phyloP scores from a whole-genome alignment of 1,284 basidiomycete species.

The Tilletia indica region DNA sequence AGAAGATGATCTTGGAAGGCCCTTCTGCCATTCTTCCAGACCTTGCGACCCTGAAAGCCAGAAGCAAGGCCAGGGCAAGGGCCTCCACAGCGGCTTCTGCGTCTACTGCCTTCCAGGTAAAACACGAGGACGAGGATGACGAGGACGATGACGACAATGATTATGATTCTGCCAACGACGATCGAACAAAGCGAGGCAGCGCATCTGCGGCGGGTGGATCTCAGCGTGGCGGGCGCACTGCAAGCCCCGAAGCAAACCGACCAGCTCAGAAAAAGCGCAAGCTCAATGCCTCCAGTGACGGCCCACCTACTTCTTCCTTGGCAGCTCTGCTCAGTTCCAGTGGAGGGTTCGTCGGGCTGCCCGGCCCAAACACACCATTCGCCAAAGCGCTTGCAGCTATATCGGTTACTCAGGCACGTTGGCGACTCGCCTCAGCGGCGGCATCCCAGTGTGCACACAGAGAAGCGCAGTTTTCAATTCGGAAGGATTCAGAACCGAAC shows the following conservation, averaged over 20 bases:
- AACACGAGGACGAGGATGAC: not conserved
- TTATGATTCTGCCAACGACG: not conserved
- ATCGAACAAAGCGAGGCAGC: not conserved
- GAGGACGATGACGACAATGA: not conserved
- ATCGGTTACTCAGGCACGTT: not conserved
- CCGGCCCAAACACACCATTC: not conserved
- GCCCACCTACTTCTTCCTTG: not conserved
- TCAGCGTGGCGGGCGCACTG: not conserved
- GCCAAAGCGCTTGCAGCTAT: not conserved
- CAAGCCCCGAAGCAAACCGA: constrained; percentile 10
- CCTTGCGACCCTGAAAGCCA: not conserved
- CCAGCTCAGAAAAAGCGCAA: not conserved
- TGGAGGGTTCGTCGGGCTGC: not conserved
- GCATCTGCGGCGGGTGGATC: not conserved
- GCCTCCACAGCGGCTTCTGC: not conserved
- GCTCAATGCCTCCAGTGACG: not conserved
- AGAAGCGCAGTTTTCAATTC: not conserved
- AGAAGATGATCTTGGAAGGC: not conserved
- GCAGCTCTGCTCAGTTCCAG: not conserved
- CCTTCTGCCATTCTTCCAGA: constrained; percentile 8
- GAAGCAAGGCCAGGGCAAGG: not conserved
- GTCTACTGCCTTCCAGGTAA: too few species aligned
- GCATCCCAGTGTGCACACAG: not conserved
- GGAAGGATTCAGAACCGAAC: not conserved
- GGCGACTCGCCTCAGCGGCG: not conserved